Conservation (phyloP, 2,329 filamentous ascomycete genomes). For the Colletotrichum somersetense region DNA sequence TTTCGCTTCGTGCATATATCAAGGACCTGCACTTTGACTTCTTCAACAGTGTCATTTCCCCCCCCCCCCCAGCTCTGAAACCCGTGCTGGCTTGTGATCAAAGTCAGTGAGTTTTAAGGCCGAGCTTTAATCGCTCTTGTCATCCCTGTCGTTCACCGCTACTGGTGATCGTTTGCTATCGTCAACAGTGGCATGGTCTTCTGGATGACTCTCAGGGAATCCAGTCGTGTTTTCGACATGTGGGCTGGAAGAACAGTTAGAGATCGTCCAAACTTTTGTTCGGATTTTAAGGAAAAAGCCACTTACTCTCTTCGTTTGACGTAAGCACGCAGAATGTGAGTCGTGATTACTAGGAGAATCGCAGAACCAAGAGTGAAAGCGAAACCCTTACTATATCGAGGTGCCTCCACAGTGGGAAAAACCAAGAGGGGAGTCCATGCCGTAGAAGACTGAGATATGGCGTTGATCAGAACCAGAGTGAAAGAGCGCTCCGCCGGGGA, state of each 20-base stretch:
- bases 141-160: constrained; percentile 6
- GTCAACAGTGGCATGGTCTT: constrained; percentile 8
- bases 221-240: constrained; percentile 28
- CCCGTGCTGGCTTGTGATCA: not conserved
- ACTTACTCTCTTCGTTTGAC: constrained; percentile 37
- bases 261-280: not conserved
- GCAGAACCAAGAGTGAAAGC: constrained; percentile 50
- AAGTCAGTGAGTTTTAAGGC: not conserved
- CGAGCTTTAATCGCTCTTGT: not conserved
- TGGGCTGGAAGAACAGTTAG: not conserved
- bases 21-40: not conserved
- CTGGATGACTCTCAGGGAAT: constrained; percentile 15
- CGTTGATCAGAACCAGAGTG: constrained; percentile 36
- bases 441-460: constrained; percentile 66
- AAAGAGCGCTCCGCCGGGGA: constrained; percentile 32
- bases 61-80: too few relatives aligned
- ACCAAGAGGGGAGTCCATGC: constrained; percentile 68
- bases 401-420: constrained; percentile 60
- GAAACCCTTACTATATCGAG: constrained; percentile 58
- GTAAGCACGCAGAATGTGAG: constrained; percentile 28
- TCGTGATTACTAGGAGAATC: constrained; percentile 22
- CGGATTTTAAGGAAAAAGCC: too few relatives aligned
- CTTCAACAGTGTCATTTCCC: too few relatives aligned
- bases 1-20: not conserved
- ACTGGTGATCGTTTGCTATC: constrained; percentile 6